Percentiles rank a stretch among this genome's conserved stretches.
Evolutionary conservation across 1,284 basidiomycete species (phyloP).

Genomic region (Sporisorium scitamineum): DNA sequence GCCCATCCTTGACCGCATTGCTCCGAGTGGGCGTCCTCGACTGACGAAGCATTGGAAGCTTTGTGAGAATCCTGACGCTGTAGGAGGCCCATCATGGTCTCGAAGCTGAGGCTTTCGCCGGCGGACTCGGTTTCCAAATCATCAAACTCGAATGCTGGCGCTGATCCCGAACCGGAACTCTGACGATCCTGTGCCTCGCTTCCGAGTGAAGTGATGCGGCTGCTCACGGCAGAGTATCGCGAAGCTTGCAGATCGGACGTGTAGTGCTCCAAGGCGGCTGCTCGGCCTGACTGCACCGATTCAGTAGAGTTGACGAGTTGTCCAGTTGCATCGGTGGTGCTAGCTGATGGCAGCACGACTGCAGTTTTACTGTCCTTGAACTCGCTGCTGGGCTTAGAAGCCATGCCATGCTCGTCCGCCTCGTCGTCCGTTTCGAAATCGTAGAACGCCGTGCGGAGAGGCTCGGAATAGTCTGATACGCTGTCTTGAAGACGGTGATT

Average conservation of each 20-base stretch:
- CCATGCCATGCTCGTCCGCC: neutral
- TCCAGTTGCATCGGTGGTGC: neutral
- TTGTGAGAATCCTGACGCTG: conserved; percentile 25
- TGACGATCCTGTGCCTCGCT: conserved; percentile 2
- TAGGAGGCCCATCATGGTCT: conserved; percentile 47
- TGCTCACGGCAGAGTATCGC: conserved; percentile 16
- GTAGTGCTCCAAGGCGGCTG: conserved; percentile 7
- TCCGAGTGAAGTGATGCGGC: conserved; percentile 13
- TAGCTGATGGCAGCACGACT: neutral
- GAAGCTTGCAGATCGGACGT: conserved; percentile 11
- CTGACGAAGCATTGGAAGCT: neutral
- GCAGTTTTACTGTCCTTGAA: neutral
- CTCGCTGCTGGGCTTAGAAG: conserved; percentile 6
- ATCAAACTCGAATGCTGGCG: conserved; percentile 32
- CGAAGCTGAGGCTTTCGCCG: conserved; percentile 31
- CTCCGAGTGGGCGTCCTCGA: neutral
- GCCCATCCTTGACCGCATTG: neutral
- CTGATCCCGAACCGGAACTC: conserved; percentile 19
- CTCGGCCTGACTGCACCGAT: neutral
- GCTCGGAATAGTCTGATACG: conserved; percentile 23
- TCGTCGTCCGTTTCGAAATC: conserved; percentile 34
- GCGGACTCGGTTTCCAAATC: conserved; percentile 21
- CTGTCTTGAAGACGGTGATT: neutral
- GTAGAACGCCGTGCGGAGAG: conserved; percentile 30
- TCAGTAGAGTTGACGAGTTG: neutral